Percentiles rank a stretch among this genome's conserved stretches.
These are phyloP conservation scores for Aphanoascus verrucosus DNA, from an alignment of 2,329 filamentous ascomycete species.

Conservation along the genomic window DNA sequence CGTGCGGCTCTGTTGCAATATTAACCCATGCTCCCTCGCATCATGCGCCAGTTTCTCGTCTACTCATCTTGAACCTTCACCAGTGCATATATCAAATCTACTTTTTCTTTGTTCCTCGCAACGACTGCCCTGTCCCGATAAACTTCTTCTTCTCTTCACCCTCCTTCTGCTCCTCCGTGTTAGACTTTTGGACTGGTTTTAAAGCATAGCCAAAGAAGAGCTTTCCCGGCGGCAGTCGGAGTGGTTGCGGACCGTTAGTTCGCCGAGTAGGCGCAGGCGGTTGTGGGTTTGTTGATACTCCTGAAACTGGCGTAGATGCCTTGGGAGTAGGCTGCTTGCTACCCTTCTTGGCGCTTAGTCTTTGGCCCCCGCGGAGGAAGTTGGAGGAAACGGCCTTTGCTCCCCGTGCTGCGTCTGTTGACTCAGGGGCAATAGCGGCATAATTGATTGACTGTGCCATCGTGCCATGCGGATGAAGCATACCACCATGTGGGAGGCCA, in stretches of 20 bases:
- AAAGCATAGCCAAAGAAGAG: conserved; percentile 95
- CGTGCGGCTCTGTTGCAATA: neutral
- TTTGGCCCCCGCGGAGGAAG: conserved; percentile 70
- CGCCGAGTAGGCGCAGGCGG: conserved; percentile 38
- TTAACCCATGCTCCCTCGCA: neutral
- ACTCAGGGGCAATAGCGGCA: conserved; percentile 70
- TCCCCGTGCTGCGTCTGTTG: conserved; percentile 53
- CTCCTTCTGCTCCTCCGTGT: conserved; percentile 52
- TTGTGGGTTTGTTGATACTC: conserved; percentile 38
- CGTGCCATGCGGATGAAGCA: conserved; percentile 72
- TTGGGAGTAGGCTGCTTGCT: conserved; percentile 65
- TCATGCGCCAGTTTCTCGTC: neutral
- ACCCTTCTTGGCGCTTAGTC: conserved; percentile 70
- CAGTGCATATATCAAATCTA: neutral
- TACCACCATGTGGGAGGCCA: conserved; percentile 55
- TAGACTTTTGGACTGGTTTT: conserved; percentile 72
- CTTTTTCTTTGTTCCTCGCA: conserved; percentile 57
- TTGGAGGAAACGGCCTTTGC: conserved; percentile 59
- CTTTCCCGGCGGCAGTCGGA: conserved; percentile 76
- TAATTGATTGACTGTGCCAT: conserved; percentile 99
- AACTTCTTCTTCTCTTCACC: conserved; percentile 58
- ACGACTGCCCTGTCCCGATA: conserved; percentile 71
- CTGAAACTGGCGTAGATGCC: conserved; percentile 59
- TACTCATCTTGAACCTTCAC: neutral
- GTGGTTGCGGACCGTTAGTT: conserved; percentile 71